These are phyloP conservation scores for Tricholoma matsutake DNA, from an alignment of 768 basidiomycete species.

Conservation along the genomic window DNA sequence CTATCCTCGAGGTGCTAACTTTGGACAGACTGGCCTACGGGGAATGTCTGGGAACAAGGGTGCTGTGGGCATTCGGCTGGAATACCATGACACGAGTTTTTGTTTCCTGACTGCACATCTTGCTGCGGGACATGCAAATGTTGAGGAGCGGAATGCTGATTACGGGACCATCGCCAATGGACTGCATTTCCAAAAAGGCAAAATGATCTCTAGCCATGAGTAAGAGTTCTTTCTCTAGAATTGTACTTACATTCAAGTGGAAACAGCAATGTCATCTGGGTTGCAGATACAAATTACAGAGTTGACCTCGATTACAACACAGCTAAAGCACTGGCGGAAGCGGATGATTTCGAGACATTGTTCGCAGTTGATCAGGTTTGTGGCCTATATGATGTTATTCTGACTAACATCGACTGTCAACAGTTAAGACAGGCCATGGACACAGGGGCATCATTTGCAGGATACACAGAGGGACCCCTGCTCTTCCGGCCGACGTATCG, in stretches of 20 bases:
- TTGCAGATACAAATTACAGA: slow-evolving; percentile 95
- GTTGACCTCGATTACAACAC: slow-evolving; percentile 82
- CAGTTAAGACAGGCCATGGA: slow-evolving; percentile 77
- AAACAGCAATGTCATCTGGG: slow-evolving; percentile 84
- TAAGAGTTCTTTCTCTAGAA: slow-evolving; percentile 36
- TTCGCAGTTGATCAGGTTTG: slow-evolving; percentile 84
- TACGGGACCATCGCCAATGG: slow-evolving; percentile 84
- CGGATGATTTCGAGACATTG: slow-evolving; percentile 68
- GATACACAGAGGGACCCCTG: slow-evolving; percentile 86
- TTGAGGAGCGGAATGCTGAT: slow-evolving; percentile 89
- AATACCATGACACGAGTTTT: slow-evolving; percentile 87
- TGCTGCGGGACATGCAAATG: slow-evolving; percentile 90
- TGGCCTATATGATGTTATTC: background rate
- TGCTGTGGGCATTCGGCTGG: slow-evolving; percentile 89
- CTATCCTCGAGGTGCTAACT: background rate
- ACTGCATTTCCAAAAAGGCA: slow-evolving; percentile 86
- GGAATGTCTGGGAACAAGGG: slow-evolving; percentile 99
- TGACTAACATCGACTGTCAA: slow-evolving; percentile 5
- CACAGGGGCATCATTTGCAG: slow-evolving; percentile 67
- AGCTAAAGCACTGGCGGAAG: slow-evolving; percentile 63
- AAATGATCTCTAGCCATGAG: slow-evolving; percentile 89
- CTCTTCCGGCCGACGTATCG: slow-evolving; percentile 96
- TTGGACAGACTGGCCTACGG: slow-evolving; percentile 68
- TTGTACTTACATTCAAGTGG: slow-evolving; percentile 1
- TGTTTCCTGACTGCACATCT: slow-evolving; percentile 97